Base-by-base conservation (phyloP, 805 yeast species). In the Yamadazyma olivae region DNA sequence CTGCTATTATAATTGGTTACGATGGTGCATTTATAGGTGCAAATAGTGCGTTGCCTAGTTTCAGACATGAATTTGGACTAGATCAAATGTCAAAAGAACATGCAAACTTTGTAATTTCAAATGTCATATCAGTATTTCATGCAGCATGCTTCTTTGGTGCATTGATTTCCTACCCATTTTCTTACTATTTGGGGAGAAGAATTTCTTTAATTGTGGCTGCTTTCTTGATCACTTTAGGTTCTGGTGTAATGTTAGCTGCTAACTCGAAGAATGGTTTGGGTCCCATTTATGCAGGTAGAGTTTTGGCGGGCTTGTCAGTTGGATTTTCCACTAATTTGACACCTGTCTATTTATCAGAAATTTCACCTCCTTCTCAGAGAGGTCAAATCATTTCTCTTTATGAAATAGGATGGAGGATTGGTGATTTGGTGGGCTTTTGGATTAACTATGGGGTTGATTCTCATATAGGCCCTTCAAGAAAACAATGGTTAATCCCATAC, bases 1-100 rank as follows among this genome's bases (percentile, higher is more conserved):
- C 68, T 3, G 67, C 69, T 24, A 59, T 64, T 34, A 60, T 64
- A 32, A 61, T 64, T 32, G 70, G 70, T 6, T 64, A 64, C 37
- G 70, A 64, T 37, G 62, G 67, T 5, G 69, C 67, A 3, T 64
- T 61, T 32, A 64, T 64, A 30, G 70, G 70, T 6, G 69, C 69
- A 6, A 60, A 68, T 3, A 64, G 62, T 19, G 60, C 64, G 3
- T 48, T 64, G 17, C 46, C 46, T 12, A 52, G 63, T 3, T 64
- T 64, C 40, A 40, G 45, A 34, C 27, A 49, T 9, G 69, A 62
- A 42, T 64, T 63, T 46, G 58, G 60, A 16, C 49, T 64, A 25
- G 53, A 52, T 35, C 32, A 27, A 9, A 37, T 30, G 30, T 38
- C 48, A 14, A 7, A 38, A 13, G 6, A 6, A 9, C 56, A 59